A percentile compares a stretch with the other conserved stretches of the same genome.
These are phyloP conservation scores for Penicillium sp. DNA, from an alignment of 2,329 filamentous ascomycete species.

Conservation along the genomic window DNA sequence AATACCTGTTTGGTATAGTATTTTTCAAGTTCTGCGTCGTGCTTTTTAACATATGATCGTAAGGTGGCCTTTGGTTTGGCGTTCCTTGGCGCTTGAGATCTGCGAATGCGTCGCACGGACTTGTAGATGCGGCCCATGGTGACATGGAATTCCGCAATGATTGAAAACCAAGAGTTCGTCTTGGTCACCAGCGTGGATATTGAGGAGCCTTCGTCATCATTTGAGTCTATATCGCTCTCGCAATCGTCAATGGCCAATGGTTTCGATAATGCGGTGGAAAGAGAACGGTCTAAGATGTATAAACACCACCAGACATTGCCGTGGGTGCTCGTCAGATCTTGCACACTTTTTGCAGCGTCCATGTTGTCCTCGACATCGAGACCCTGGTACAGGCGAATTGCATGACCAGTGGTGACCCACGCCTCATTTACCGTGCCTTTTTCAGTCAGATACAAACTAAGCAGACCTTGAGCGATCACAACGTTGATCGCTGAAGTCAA, in stretches of 20 bases:
- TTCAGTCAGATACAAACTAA: slow-evolving; percentile 10
- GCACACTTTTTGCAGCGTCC: background rate
- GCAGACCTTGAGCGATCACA: slow-evolving; percentile 3
- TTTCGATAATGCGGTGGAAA: slow-evolving; percentile 12
- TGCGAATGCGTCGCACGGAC: slow-evolving; percentile 7
- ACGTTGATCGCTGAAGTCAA: slow-evolving; percentile 3
- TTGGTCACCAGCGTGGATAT: background rate
- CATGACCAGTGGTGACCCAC: slow-evolving; percentile 12
- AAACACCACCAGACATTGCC: slow-evolving; percentile 11
- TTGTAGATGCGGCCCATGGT: slow-evolving; percentile 9
- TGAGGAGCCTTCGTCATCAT: background rate
- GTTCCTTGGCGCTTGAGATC: background rate
- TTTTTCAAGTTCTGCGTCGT: slow-evolving; percentile 7
- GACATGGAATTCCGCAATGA: slow-evolving; percentile 8
- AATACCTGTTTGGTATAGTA: slow-evolving; percentile 9
- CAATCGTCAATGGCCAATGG: slow-evolving; percentile 7
- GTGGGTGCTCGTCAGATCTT: background rate
- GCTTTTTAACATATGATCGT: slow-evolving; percentile 3
- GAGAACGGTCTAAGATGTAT: slow-evolving; percentile 9
- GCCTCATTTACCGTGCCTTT: slow-evolving; percentile 8
- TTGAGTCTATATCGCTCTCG: slow-evolving; percentile 2
- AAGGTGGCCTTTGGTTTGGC: slow-evolving; percentile 1
- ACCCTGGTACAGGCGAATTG: slow-evolving; percentile 13
- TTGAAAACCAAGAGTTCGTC: slow-evolving; percentile 7
- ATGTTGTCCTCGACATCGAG: slow-evolving; percentile 1